These are phyloP conservation scores for Alternaria ethzedia DNA, from an alignment of 2,329 filamentous ascomycete genomes.

Conservation along the genomic window DNA sequence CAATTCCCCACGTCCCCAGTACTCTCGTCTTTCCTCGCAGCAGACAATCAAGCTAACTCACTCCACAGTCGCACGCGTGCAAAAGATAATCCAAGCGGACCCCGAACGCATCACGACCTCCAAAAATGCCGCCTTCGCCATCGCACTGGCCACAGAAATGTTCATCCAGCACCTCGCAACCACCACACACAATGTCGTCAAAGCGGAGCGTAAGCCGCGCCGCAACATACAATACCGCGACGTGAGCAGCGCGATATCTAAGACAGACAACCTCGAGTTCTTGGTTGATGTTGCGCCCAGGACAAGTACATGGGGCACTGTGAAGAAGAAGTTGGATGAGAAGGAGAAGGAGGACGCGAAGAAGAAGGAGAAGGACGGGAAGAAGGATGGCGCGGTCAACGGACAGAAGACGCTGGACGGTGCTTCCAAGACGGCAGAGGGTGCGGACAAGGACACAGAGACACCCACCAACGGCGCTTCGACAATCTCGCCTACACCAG, in stretches of 20 bases:
- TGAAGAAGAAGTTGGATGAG: conserved; percentile 68
- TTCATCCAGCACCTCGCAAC: conserved; percentile 92
- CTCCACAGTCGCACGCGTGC: conserved; percentile 81
- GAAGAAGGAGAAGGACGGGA: conserved; percentile 10
- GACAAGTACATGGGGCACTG: conserved; percentile 79
- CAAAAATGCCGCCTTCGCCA: conserved; percentile 92
- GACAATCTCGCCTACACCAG: neutral
- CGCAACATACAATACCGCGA: conserved; percentile 97
- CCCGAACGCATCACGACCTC: conserved; percentile 79
- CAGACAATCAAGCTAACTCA: neutral
- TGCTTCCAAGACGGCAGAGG: neutral
- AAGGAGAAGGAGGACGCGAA: conserved; percentile 21
- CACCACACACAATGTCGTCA: conserved; percentile 85
- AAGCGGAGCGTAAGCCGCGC: conserved; percentile 87
- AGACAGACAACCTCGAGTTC: conserved; percentile 94
- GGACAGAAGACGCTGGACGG: conserved; percentile 2
- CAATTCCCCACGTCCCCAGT: neutral
- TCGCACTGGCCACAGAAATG: conserved; percentile 92
- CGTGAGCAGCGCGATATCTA: conserved; percentile 83
- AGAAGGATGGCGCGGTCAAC: neutral
- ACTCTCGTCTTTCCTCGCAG: neutral
- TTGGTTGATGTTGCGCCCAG: conserved; percentile 88
- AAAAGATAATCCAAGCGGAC: conserved; percentile 92
- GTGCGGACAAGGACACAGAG: neutral
- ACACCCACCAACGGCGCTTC: neutral